Percentiles rank a stretch among this genome's conserved stretches.
phyloP scores from a whole-genome alignment of 495 filamentous ascomycete species.

The Penicillium paradoxum region DNA sequence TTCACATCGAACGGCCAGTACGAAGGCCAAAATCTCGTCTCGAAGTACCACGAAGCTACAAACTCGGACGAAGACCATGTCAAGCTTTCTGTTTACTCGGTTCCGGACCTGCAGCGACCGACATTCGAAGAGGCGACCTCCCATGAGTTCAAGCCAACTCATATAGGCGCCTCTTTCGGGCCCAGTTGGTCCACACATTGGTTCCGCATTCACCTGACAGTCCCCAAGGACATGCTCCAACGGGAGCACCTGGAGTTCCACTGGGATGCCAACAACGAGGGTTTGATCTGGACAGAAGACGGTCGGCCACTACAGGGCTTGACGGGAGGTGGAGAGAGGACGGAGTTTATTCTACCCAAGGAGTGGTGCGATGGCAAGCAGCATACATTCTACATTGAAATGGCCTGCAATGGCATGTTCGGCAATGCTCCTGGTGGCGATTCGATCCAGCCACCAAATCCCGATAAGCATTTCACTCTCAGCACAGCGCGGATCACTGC shows the following conservation, averaged over 20 bases:
- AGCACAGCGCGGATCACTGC: slow-evolving; percentile 79
- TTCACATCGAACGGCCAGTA: slow-evolving; percentile 83
- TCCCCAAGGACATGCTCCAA: slow-evolving; percentile 65
- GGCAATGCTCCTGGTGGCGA: slow-evolving; percentile 85
- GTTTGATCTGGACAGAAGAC: slow-evolving; percentile 81
- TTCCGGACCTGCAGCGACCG: slow-evolving; percentile 71
- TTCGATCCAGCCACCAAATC: slow-evolving; percentile 80
- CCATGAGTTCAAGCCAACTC: slow-evolving; percentile 70
- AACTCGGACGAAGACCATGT: slow-evolving; percentile 68
- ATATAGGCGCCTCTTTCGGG: slow-evolving; percentile 75
- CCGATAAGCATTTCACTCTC: slow-evolving; percentile 73
- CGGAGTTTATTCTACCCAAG: slow-evolving; percentile 84
- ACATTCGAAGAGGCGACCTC: slow-evolving; percentile 85
- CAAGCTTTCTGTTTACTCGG: slow-evolving; percentile 81
- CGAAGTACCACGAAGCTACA: slow-evolving; percentile 73
- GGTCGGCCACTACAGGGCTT: slow-evolving; percentile 87
- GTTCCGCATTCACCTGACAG: slow-evolving; percentile 76
- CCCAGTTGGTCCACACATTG: slow-evolving; percentile 99
- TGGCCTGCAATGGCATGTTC: slow-evolving; percentile 99
- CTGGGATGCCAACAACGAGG: slow-evolving; percentile 93
- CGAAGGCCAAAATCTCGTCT: slow-evolving; percentile 66
- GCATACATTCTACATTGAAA: slow-evolving; percentile 90
- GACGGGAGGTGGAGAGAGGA: slow-evolving; percentile 84
- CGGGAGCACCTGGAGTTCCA: slow-evolving; percentile 84
- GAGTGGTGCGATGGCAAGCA: slow-evolving; percentile 75